Conservation (phyloP, 345 rosid species). For the Corchorus olitorius region DNA sequence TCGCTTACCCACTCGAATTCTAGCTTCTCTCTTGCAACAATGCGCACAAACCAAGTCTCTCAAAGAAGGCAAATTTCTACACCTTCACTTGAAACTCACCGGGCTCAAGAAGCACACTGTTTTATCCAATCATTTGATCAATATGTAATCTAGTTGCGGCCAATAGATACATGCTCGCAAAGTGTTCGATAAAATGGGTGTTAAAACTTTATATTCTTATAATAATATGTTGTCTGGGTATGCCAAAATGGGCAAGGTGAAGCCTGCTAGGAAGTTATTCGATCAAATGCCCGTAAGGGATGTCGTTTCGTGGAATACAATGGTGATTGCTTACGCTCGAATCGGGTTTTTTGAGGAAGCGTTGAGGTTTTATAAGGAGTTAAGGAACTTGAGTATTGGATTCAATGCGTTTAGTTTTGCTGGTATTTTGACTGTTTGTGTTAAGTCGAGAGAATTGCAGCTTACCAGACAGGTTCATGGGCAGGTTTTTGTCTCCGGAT, state of each 20-base stretch:
- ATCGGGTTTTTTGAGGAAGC: constrained; percentile 45
- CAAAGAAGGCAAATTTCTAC: constrained; percentile 66
- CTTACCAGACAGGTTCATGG: constrained; percentile 71
- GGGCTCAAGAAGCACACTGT: constrained; percentile 48
- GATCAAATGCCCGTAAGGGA: constrained; percentile 73
- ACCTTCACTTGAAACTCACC: constrained; percentile 76
- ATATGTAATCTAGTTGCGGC: constrained; percentile 52
- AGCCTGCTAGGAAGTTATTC: constrained; percentile 59
- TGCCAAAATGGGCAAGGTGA: constrained; percentile 60
- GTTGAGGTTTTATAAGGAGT: constrained; percentile 49
- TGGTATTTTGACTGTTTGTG: constrained; percentile 64
- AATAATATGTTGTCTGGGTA: constrained; percentile 72
- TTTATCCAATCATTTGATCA: constrained; percentile 57
- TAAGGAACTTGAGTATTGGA: constrained; percentile 53
- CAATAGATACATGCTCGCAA: constrained; percentile 47
- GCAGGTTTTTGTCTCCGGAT: constrained; percentile 70
- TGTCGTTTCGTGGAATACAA: constrained; percentile 78
- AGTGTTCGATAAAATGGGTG: constrained; percentile 66
- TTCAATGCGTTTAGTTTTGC: constrained; percentile 68
- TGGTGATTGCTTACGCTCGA: constrained; percentile 67
- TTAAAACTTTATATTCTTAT: constrained; percentile 66
- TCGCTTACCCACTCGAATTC: constrained; percentile 51
- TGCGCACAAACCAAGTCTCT: constrained; percentile 54
- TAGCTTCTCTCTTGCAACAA: constrained; percentile 46
- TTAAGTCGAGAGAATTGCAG: constrained; percentile 44